Evolutionary conservation across 2,329 filamentous ascomycete species (phyloP).

Genomic region (Fusarium compactum): DNA sequence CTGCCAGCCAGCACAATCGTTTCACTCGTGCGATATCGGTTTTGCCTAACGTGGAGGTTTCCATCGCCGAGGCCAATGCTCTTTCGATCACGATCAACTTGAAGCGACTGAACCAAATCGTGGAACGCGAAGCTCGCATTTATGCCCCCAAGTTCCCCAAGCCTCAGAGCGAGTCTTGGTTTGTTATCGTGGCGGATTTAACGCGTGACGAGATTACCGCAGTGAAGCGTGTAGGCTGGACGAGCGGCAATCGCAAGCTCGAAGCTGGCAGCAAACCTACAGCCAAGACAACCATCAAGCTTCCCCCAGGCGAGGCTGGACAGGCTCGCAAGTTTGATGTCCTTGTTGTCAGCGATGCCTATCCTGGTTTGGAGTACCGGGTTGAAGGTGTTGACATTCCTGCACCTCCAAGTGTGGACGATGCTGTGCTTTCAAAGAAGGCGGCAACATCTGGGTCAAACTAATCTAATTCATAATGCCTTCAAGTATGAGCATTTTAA

Average conservation of each 20-base stretch:
- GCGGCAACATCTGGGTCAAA: conserved; percentile 32
- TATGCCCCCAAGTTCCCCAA: conserved; percentile 94
- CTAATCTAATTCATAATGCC: not conserved
- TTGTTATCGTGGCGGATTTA: conserved; percentile 79
- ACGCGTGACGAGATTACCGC: conserved; percentile 82
- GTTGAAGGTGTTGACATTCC: conserved; percentile 65
- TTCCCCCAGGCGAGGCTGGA: conserved; percentile 63
- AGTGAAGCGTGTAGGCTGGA: conserved; percentile 88
- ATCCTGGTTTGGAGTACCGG: conserved; percentile 77
- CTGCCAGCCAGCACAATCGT: conserved; percentile 56
- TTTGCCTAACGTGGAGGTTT: conserved; percentile 77
- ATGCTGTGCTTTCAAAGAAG: conserved; percentile 60
- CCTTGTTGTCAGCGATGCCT: conserved; percentile 85
- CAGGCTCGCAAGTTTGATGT: conserved; percentile 76
- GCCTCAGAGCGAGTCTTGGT: conserved; percentile 93
- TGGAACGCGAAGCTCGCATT: conserved; percentile 77
- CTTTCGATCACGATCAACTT: conserved; percentile 73
- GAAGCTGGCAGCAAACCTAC: conserved; percentile 61
- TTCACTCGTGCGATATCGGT: conserved; percentile 71
- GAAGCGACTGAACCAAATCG: conserved; percentile 73
- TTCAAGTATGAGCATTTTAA: not conserved
- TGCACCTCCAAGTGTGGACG: conserved; percentile 60
- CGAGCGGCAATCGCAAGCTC: conserved; percentile 47
- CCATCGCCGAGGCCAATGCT: conserved; percentile 70
- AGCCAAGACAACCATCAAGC: conserved; percentile 68